Percentiles rank a stretch among this genome's conserved stretches.
Conservation (phyloP, 2,329 filamentous ascomycete genomes). For the Boeremia exigua region DNA sequence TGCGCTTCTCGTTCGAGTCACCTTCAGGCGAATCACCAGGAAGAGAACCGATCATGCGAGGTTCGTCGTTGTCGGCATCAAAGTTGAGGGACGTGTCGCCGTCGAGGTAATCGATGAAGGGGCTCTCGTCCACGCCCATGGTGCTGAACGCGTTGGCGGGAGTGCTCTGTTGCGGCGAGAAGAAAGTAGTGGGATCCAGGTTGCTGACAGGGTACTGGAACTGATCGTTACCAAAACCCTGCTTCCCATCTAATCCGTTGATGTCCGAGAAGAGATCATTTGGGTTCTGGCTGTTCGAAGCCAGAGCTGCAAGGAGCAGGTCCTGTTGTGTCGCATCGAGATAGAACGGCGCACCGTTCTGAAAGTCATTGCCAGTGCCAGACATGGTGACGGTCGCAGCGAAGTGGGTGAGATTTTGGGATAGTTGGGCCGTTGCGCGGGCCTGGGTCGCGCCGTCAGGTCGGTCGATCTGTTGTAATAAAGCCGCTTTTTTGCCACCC, state of each 20-base stretch:
- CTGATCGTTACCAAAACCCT: slow-evolving; percentile 29
- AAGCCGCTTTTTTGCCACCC: slow-evolving; percentile 15
- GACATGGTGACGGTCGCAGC: slow-evolving; percentile 41
- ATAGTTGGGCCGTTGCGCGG: not conserved
- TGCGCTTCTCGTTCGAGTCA: slow-evolving; percentile 64
- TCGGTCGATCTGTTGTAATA: slow-evolving; percentile 2
- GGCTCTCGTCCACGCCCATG: slow-evolving; percentile 68
- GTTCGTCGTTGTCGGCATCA: slow-evolving; percentile 64
- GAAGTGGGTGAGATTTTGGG: slow-evolving; percentile 18
- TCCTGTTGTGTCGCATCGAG: slow-evolving; percentile 56
- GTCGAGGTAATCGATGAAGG: slow-evolving; percentile 84
- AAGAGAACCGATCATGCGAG: slow-evolving; percentile 75
- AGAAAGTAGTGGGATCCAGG: slow-evolving; percentile 43
- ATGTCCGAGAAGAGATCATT: slow-evolving; percentile 35
- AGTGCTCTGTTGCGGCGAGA: slow-evolving; percentile 48
- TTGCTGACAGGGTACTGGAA: slow-evolving; percentile 43
- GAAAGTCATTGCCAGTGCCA: slow-evolving; percentile 47
- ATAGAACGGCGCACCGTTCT: slow-evolving; percentile 51
- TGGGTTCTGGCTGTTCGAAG: slow-evolving; percentile 51
- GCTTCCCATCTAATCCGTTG: slow-evolving; percentile 18
- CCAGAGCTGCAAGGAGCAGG: slow-evolving; percentile 55
- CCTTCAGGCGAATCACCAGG: slow-evolving; percentile 65
- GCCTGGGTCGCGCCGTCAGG: not conserved
- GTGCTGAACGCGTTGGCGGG: slow-evolving; percentile 55
- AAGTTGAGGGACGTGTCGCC: slow-evolving; percentile 78